Evolutionary conservation across 768 basidiomycete genomes (phyloP), one percentile per base, ranked within the genome.

Genomic region (Phlebiopsis flavidoalba): DNA sequence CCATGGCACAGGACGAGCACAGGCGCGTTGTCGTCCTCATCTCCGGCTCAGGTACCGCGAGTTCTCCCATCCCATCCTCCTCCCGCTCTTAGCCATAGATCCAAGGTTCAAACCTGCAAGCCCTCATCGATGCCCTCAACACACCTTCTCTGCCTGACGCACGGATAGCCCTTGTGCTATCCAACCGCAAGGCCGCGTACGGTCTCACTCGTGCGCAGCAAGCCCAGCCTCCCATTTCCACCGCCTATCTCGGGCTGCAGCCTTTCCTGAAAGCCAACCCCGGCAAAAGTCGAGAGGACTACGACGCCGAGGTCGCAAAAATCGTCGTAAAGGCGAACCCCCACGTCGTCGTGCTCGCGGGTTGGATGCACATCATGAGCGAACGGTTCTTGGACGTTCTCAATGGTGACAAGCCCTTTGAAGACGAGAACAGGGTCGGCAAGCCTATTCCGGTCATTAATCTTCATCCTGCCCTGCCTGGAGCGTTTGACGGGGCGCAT

Each of bases 281-380:
- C 0, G 85, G 82, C 22, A 84, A 84, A 65, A 89, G 91, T 5
- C 79, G 96, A 19, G 76, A 82, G 50, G 91, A 96, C 70, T 98
- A 97, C 74, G 96, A 96, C 69, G 74, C 77, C 2, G 90, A 92
- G 69, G 81, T 95, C 1, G 93, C 92, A 8, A 75, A 81, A 35
- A 80, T 85, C 56, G 85, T 93, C 3, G 68, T 89, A 5, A 70
- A 74, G 24, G 82, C 77, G 19, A 74, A 76, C 35, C 96, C 96
- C 0, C 92, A 98, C 73, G 71, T 96, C 24, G 83, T 98, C 52
- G 91, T 98, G 7, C 80, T 98, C n/a, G 97, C 96, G 0, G 97
- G 97, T 0, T 99, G 94, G 93, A 98, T 99, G 96, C 95, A 98
- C 69, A 92, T 98, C 67, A 80, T 98, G 60, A 86, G 88, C 60